Conservation (phyloP, 2,329 filamentous ascomycete species). For the Cladosporium sp. region DNA sequence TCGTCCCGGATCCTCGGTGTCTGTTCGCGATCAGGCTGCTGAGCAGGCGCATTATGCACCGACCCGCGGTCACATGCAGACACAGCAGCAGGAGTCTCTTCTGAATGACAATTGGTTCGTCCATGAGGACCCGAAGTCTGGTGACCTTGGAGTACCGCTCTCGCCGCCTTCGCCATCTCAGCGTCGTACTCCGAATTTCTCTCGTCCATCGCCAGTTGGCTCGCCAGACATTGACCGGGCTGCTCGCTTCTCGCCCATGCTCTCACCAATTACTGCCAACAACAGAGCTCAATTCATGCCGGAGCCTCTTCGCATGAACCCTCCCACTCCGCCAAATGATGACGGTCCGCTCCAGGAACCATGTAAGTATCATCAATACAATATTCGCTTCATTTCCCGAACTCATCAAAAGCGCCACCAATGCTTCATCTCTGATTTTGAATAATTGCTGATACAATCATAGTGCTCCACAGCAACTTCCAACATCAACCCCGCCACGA, state of each 20-base stretch:
- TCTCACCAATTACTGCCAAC: conserved; percentile 1
- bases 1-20: conserved; percentile 23
- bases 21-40: neutral
- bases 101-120: conserved; percentile 48
- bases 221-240: conserved; percentile 9
- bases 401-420: no score
- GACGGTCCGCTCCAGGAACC: neutral
- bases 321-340: conserved; percentile 36
- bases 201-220: conserved; percentile 5
- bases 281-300: conserved; percentile 27
- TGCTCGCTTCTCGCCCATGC: neutral
- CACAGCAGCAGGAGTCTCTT: conserved; percentile 32
- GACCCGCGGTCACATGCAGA: neutral
- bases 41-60: neutral
- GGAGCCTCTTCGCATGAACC: conserved; percentile 46
- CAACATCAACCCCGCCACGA: conserved; percentile 15
- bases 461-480: neutral
- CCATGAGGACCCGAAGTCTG: conserved; percentile 22
- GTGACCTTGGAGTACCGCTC: conserved; percentile 23
- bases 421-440: no score
- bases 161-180: conserved; percentile 5
- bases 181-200: conserved; percentile 9
- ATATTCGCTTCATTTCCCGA: no score
- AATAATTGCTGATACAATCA: neutral
- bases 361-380: neutral